phyloP scores from a whole-genome alignment of 2,329 filamentous ascomycete species.

The Penicillium glabrum region DNA sequence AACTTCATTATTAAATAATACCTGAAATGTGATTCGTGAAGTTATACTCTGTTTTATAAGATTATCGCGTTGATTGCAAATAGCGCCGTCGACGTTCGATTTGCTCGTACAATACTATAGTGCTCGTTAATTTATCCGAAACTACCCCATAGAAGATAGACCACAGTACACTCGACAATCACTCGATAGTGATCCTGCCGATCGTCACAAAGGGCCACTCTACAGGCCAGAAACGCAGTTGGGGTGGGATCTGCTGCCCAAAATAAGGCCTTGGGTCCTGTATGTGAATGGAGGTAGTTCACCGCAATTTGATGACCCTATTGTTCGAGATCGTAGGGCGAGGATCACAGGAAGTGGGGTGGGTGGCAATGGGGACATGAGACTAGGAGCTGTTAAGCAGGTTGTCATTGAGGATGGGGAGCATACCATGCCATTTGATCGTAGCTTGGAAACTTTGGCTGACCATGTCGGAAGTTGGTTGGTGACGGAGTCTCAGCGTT shows the following conservation, averaged over 20 bases:
- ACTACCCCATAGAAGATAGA: no score
- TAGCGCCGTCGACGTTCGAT: no score
- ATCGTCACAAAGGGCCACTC: not conserved
- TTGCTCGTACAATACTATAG: no score
- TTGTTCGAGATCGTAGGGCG: not conserved
- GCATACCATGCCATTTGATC: slow-evolving; percentile 1
- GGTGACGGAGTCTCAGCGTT: not conserved
- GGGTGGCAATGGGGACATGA: slow-evolving; percentile 2
- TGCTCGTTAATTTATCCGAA: no score
- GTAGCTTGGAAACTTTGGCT: not conserved
- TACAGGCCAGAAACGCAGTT: not conserved
- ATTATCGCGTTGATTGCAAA: no score
- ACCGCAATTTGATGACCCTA: not conserved
- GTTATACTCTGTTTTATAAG: no score
- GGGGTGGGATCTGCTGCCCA: not conserved
- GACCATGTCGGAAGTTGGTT: not conserved
- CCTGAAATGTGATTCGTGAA: no score
- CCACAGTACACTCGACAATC: no score
- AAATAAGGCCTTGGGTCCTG: not conserved
- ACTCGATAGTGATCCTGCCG: not conserved
- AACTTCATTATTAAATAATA: no score
- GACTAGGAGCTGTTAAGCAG: not conserved
- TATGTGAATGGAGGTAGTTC: slow-evolving; percentile 1
- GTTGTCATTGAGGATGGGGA: not conserved
- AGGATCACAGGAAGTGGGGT: not conserved